A percentile compares a stretch with the other conserved stretches of the same genome.
Conservation (phyloP, 2,329 filamentous ascomycete species). For the Xylogone sp. region DNA sequence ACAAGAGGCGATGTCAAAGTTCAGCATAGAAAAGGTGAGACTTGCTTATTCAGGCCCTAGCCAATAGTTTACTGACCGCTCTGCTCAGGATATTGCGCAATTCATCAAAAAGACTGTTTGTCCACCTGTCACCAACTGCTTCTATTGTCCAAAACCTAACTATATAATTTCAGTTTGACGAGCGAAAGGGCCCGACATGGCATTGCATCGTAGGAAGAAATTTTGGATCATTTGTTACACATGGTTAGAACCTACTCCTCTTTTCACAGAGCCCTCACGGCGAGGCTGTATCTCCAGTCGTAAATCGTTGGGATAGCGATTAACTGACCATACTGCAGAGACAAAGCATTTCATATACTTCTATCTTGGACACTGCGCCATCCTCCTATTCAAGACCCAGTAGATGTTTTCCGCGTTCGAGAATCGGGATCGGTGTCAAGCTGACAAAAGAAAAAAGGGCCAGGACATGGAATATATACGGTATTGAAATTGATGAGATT, state of each 20-base stretch:
- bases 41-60: not conserved
- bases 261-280: not conserved
- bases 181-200: constrained; percentile 96
- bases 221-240: constrained; percentile 98
- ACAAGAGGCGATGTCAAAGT: constrained; percentile 68
- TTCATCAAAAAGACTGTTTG: constrained; percentile 89
- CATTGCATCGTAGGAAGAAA: constrained; percentile 98
- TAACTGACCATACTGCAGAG: constrained; percentile 52
- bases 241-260: constrained; percentile 57
- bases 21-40: constrained; percentile 65
- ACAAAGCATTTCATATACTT: constrained; percentile 99
- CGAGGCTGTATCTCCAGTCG: too few species aligned
- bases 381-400: constrained; percentile 98
- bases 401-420: constrained; percentile 38
- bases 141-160: not conserved
- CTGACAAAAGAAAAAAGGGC: not conserved
- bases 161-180: constrained; percentile 69
- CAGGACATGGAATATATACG: not conserved
- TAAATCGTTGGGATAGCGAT: not conserved
- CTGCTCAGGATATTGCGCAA: constrained; percentile 81
- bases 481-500: not conserved
- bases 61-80: constrained; percentile 10
- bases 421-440: not conserved
- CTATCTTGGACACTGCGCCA: constrained; percentile 97
- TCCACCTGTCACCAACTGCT: constrained; percentile 5